These are phyloP conservation scores for Carex littledalei DNA, from an alignment of 176 grass and related monocot genomes.

Conservation along the genomic window DNA sequence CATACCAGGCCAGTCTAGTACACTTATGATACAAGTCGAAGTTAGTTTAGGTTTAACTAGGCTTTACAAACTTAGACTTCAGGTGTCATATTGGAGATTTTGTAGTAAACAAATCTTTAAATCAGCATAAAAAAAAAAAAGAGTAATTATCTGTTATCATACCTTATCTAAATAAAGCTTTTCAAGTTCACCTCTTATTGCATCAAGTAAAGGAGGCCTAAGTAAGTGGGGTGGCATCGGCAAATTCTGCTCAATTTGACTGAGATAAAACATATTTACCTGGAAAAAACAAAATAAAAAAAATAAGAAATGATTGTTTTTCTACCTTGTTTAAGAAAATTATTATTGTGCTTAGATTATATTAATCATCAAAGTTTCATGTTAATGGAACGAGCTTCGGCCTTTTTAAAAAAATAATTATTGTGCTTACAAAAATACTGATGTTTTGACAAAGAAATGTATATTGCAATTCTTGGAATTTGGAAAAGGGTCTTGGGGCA, in stretches of 20 bases:
- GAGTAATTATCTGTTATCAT: neutral
- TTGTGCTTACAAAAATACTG: neutral
- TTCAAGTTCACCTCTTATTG: constrained; percentile 69
- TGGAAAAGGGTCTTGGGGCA: neutral
- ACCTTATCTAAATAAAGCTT: constrained; percentile 88
- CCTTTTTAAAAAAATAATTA: no score
- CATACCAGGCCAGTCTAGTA: neutral
- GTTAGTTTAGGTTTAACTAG: neutral
- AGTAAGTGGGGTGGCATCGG: constrained; percentile 69
- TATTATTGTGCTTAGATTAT: neutral
- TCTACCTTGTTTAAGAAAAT: neutral
- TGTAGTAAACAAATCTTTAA: neutral
- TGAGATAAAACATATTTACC: constrained; percentile 68
- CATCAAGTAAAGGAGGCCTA: constrained; percentile 49
- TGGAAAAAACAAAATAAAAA: constrained; percentile 9
- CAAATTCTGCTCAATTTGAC: constrained; percentile 63
- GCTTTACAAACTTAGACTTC: neutral
- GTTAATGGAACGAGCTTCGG: no score
- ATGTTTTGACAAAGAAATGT: neutral
- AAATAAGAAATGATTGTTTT: neutral
- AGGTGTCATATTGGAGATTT: neutral
- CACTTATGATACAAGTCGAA: neutral
- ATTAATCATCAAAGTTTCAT: no score
- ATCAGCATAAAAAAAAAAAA: neutral
- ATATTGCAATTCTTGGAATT: neutral